Evolutionary conservation across 768 basidiomycete species (phyloP).

Genomic region (Naganishia friedmannii): DNA sequence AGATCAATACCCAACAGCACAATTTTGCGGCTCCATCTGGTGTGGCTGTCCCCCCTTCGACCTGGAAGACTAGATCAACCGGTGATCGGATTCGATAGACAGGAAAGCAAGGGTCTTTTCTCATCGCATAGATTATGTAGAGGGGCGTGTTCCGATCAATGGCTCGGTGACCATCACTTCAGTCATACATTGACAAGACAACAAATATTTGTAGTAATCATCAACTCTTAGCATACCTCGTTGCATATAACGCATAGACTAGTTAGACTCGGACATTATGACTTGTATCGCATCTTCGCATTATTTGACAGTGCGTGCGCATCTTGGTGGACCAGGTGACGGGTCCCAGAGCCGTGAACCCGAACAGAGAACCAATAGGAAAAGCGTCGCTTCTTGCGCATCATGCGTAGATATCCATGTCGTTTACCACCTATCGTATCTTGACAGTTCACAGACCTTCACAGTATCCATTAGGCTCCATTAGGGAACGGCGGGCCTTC

Average conservation of each 20-base stretch:
- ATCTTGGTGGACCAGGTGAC: no score
- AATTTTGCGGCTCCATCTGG: neutral
- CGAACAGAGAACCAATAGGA: no score
- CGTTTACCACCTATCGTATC: no score
- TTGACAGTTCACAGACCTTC: no score
- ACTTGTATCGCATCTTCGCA: no score
- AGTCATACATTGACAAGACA: neutral
- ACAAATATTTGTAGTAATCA: neutral
- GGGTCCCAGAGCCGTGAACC: no score
- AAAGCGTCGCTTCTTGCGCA: no score
- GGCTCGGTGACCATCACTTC: neutral
- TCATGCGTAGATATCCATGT: no score
- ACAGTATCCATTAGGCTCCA: no score
- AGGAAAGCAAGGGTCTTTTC: neutral
- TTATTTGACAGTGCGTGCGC: no score
- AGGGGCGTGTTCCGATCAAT: neutral
- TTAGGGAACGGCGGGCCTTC: neutral
- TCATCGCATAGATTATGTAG: neutral
- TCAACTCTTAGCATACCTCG: neutral
- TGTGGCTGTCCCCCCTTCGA: constrained; percentile 20
- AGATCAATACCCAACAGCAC: neutral
- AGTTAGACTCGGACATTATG: no score
- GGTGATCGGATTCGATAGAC: constrained; percentile 15
- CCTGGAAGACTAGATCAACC: constrained; percentile 21
- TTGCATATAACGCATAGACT: neutral